A percentile compares a stretch with the other conserved stretches of the same genome.
These are phyloP conservation scores for Venturia pyrina DNA, from an alignment of 2,329 filamentous ascomycete genomes.

Conservation along the genomic window DNA sequence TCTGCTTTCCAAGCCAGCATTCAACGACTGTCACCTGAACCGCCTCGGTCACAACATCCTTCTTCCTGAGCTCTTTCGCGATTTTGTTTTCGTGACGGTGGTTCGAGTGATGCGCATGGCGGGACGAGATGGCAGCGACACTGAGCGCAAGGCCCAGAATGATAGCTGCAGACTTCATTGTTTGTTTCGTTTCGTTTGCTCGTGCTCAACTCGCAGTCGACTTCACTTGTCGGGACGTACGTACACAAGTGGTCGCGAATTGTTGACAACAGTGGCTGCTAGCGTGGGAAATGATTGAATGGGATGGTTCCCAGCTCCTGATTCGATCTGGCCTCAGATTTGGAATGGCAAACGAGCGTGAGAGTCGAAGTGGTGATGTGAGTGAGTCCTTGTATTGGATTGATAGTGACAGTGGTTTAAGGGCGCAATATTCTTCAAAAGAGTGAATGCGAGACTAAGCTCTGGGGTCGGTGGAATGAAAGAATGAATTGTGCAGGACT, in stretches of 20 bases:
- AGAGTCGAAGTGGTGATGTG: not conserved
- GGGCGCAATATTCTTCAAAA: not conserved
- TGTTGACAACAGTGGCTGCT: too few relatives aligned
- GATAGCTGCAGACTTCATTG: not conserved
- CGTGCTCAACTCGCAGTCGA: not conserved
- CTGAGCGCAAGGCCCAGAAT: not conserved
- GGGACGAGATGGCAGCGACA: not conserved
- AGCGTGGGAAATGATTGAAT: not conserved
- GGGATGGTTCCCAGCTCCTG: not conserved
- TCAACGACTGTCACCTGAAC: constrained; percentile 49
- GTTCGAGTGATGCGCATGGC: not conserved
- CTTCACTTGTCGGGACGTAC: not conserved
- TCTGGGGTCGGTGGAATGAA: constrained; percentile 1
- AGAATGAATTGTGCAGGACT: not conserved
- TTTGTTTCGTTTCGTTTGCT: not conserved
- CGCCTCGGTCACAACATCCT: constrained; percentile 42
- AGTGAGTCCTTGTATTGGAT: not conserved
- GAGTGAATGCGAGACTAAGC: constrained; percentile 4
- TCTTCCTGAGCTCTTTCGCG: constrained; percentile 2
- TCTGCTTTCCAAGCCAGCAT: constrained; percentile 60
- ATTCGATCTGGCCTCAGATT: not conserved
- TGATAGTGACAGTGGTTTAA: not conserved
- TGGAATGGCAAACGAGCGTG: not conserved
- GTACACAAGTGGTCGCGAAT: not conserved
- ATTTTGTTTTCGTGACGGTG: not conserved